A percentile compares a stretch with the other conserved stretches of the same genome.
phyloP scores from a whole-genome alignment of 768 basidiomycete species.

The Kwoniella botswanensis region DNA sequence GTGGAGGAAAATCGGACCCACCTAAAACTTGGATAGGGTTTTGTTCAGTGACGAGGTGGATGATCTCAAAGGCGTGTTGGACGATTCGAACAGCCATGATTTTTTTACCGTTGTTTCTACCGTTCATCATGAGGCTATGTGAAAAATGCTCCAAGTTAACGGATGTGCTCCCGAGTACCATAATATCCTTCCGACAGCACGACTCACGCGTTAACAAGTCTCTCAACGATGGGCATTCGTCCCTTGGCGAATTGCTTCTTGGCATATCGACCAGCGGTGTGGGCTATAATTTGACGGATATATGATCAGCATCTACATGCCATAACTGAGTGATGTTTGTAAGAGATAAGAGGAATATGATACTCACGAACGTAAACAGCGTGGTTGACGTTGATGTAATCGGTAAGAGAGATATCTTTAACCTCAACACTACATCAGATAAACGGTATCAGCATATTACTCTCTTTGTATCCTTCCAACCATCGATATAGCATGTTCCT shows the following conservation, averaged over 20 bases:
- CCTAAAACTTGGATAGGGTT: conserved; percentile 92
- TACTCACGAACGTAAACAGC: conserved; percentile 80
- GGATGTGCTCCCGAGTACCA: no score
- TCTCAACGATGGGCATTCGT: conserved; percentile 99
- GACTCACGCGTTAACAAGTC: conserved; percentile 90
- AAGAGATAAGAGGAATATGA: not conserved
- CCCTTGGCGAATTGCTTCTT: conserved; percentile 99
- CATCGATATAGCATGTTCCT: not conserved
- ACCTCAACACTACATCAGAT: conserved; percentile 78
- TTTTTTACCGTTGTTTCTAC: conserved; percentile 99
- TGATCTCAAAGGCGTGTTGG: conserved; percentile 98
- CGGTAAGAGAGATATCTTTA: conserved; percentile 97
- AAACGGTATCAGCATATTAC: conserved; percentile 16
- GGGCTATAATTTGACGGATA: conserved; percentile 60
- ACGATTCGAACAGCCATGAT: conserved; percentile 98
- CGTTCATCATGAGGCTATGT: conserved; percentile 98
- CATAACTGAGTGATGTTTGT: not conserved
- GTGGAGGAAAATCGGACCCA: not conserved
- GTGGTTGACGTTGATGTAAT: conserved; percentile 99
- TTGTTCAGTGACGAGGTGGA: conserved; percentile 99
- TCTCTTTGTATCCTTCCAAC: not conserved
- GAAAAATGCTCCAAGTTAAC: no score
- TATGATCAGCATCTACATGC: not conserved
- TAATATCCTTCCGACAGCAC: not conserved
- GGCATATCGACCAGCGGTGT: conserved; percentile 98